A percentile compares a stretch with the other conserved stretches of the same genome.
Evolutionary conservation across 768 basidiomycete genomes (phyloP).

Genomic region (Lentinula aciculospora): DNA sequence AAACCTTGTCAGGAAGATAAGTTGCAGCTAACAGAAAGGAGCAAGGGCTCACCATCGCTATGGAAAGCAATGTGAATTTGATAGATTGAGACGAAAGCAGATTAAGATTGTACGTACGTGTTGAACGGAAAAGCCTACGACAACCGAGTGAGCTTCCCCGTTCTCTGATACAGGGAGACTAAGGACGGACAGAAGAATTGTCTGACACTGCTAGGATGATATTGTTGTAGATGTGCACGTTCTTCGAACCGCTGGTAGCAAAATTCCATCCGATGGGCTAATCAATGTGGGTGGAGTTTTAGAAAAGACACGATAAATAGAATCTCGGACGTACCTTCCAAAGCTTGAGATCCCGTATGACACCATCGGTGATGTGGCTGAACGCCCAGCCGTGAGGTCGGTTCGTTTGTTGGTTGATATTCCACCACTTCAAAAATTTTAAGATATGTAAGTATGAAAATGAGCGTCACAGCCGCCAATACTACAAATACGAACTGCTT

Average conservation of each 20-base stretch:
- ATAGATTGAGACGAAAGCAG: background rate
- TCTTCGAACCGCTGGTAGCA: constrained; percentile 40
- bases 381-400: constrained; percentile 53
- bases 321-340: constrained; percentile 35
- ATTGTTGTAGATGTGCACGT: constrained; percentile 51
- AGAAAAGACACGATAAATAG: background rate
- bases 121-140: constrained; percentile 54
- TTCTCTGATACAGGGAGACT: background rate
- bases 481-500: constrained; percentile 29
- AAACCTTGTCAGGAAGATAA: constrained; percentile 28
- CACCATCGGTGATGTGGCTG: constrained; percentile 44
- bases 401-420: constrained; percentile 43
- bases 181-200: constrained; percentile 21
- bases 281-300: background rate
- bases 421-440: no score
- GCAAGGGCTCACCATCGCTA: constrained; percentile 29
- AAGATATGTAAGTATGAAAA: background rate
- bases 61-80: background rate
- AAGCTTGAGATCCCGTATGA: constrained; percentile 53
- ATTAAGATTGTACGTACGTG: constrained; percentile 32
- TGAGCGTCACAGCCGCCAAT: background rate
- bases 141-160: no score
- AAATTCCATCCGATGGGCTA: constrained; percentile 60
- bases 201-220: constrained; percentile 48
- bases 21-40: background rate